Evolutionary conservation across 495 filamentous ascomycete species (phyloP), one percentile per base, ranked within the genome.

Genomic region (Penicillium roqueforti): DNA sequence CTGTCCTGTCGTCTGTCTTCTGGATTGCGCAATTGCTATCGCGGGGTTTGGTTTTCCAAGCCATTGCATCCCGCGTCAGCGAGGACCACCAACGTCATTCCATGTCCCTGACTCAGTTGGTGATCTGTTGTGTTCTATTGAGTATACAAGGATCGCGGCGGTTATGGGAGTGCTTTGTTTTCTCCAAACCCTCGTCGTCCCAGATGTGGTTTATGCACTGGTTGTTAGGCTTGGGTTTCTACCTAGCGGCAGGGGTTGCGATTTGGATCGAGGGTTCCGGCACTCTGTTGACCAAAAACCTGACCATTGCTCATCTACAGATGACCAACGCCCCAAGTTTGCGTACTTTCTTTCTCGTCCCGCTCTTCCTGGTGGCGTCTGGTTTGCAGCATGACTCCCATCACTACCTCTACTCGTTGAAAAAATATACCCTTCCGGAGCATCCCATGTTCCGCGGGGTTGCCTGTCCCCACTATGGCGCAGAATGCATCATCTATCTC

Each of bases 381-480:
- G 77, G 83, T 22, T 70, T 88, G 56, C 93, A 98, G 69, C 80
- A 95, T 67, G 81, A 84, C 65, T 88, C 83, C 62, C 93, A 98
- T 67, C 74, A 71, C 38, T 86, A 96, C 67, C 85, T 98, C 22
- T 83, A 83, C 37, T 83, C 83, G 2, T 74, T 97, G 36, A 83
- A 86, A 62, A 93, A 89, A 57, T 97, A 97, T 66, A 87, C 85
- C 16, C 72, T 97, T 3, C 93, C 93, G 3, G 63, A 68, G 23
- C 83, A 86, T 59, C 85, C 85, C 4, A 61, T 87, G 36, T 98
- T 97, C 63, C 73, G 72, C 34, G 70, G 63, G 28, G 58, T 92
- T 16, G 71, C 96, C 9, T 95, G 85, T 55, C 91, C 95, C n/a
- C 93, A 97, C 72, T 98, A 97, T 68, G 86, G 85, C 1, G 87